Percentiles rank a stretch among this genome's conserved stretches.
These are phyloP conservation scores for Neurospora sp. DNA, from an alignment of 495 filamentous ascomycete species.

Conservation along the genomic window DNA sequence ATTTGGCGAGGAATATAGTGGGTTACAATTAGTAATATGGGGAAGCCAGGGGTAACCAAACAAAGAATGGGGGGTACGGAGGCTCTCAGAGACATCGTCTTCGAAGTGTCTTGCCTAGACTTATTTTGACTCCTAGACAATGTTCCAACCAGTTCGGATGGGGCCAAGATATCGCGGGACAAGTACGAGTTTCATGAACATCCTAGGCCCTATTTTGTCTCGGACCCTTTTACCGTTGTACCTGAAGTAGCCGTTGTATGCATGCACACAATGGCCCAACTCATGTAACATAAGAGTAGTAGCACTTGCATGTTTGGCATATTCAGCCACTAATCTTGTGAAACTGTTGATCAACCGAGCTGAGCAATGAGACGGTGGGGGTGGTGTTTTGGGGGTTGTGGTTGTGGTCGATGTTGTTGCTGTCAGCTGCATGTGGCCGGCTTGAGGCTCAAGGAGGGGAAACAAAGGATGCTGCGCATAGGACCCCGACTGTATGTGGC, in stretches of 20 bases:
- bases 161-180: neutral
- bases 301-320: neutral
- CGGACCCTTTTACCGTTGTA: neutral
- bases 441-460: neutral
- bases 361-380: neutral
- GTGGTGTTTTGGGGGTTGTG: neutral
- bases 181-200: neutral
- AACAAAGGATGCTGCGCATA: neutral
- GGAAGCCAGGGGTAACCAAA: neutral
- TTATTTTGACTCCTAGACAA: neutral
- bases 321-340: neutral
- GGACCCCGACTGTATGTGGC: neutral
- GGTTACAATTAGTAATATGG: neutral
- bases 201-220: neutral
- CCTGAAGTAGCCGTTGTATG: neutral
- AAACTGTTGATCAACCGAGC: neutral
- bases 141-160: neutral
- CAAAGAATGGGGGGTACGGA: neutral
- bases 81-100: neutral
- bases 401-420: neutral
- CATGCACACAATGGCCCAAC: neutral
- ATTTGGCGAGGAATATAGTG: neutral
- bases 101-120: neutral
- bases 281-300: neutral
- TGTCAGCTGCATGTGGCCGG: neutral